A percentile compares a stretch with the other conserved stretches of the same genome.
Evolutionary conservation across 805 yeast species (phyloP).

Genomic region (Tanozyma kutaoensis): DNA sequence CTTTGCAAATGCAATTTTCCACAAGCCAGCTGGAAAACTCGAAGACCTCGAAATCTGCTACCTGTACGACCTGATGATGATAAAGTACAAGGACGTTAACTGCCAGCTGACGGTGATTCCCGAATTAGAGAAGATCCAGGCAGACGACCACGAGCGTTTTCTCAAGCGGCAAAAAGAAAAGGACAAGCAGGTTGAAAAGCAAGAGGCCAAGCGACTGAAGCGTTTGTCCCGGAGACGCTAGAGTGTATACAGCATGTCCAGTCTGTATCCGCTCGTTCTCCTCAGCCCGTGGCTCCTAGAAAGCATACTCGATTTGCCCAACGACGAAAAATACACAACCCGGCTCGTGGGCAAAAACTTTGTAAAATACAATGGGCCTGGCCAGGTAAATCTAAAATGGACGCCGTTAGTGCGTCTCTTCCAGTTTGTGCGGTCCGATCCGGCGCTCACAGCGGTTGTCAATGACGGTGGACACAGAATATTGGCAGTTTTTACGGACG

Average conservation of each 20-base stretch:
- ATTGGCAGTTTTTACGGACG: constrained; percentile 14
- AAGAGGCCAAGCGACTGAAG: constrained; percentile 21
- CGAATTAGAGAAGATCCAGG: constrained; percentile 3
- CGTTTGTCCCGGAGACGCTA: constrained; percentile 7
- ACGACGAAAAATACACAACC: neutral
- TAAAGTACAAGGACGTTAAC: constrained; percentile 13
- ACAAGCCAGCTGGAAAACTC: constrained; percentile 7
- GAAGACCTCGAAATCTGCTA: constrained; percentile 23
- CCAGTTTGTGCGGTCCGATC: constrained; percentile 10
- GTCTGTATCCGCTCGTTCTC: constrained; percentile 5
- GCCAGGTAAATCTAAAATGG: constrained; percentile 2
- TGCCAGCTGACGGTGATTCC: constrained; percentile 17
- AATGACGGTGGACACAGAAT: constrained; percentile 19
- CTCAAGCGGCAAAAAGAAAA: constrained; percentile 11
- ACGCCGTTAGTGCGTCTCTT: constrained; percentile 17
- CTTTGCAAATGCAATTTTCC: constrained; percentile 11
- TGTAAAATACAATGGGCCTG: constrained; percentile 1
- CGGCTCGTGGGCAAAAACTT: constrained; percentile 8
- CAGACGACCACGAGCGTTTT: constrained; percentile 10
- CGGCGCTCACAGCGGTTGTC: constrained; percentile 16
- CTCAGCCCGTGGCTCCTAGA: constrained; percentile 6
- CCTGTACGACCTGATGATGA: constrained; percentile 26
- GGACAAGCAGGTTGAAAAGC: constrained; percentile 15
- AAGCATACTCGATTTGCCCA: neutral
- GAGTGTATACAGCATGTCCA: constrained; percentile 1